Base-by-base conservation (phyloP, 2,329 filamentous ascomycete species). In the Albifimbria verrucaria region DNA sequence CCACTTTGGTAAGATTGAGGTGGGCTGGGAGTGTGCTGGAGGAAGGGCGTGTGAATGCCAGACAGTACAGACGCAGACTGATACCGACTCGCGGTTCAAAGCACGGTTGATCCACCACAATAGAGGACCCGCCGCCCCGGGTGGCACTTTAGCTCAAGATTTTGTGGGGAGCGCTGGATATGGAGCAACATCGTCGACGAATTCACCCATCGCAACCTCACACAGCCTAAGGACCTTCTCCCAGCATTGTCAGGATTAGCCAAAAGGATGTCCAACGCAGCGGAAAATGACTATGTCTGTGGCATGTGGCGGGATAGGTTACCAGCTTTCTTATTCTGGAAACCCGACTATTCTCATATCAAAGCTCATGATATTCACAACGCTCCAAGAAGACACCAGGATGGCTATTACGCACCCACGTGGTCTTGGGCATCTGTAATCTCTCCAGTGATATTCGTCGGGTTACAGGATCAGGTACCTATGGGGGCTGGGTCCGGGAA, bases 351-450 rank as follows among this genome's bases (percentile, higher is more conserved):
- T 32, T 32, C 26, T 32, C 26, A 32, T 32, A 32, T 32, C 26
- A 15, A 32, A 7, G 26, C 26, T 15, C 26, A 32, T 15, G 15
- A 7, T 15, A 32, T 32, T 7, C 7, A 32, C 7, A 32, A 32
- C 15, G 26, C 15, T 9, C 26, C 26, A 32, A 32, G 26, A 15
- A 7, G 26, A 15, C 26, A 32, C 26, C 9, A 7, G 26, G 26
- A 15, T 9, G 26, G 26, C 15, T 52, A 48, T 32, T 36, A 23
- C 43, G 44, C 50, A 17, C 50, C 45, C 7, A 43, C 32, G 11
- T 48, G 48, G 48, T 53, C 52, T 6, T 53, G 52, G 52, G n/a
- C 28, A 10, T 46, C 42, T 21, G 12, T 48, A 9, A 24, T 50
- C 28, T 47, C 41, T 10, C 11, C 7, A 5, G 17, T 50, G n/a